A percentile compares a stretch with the other conserved stretches of the same genome.
Evolutionary conservation across 2,329 filamentous ascomycete genomes (phyloP).

Genomic region (Aspergillus sp.): DNA sequence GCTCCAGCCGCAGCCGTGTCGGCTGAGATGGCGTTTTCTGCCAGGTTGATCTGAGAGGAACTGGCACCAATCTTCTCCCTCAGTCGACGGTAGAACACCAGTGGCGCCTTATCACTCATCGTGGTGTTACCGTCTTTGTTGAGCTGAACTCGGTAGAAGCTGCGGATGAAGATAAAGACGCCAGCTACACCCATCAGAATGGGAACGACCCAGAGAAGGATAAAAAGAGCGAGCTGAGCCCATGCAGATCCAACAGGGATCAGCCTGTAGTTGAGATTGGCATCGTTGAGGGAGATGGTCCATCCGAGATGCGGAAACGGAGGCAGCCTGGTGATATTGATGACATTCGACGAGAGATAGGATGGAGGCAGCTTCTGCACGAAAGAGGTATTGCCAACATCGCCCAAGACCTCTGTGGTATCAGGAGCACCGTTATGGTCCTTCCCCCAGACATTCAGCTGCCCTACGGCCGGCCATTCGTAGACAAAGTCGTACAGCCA

Average conservation of each 20-base stretch:
- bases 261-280: constrained; percentile 51
- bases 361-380: constrained; percentile 59
- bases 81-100: constrained; percentile 36
- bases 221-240: constrained; percentile 55
- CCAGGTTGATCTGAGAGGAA: too few species aligned
- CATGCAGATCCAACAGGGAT: constrained; percentile 55
- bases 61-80: constrained; percentile 18
- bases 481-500: constrained; percentile 58
- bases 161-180: constrained; percentile 59
- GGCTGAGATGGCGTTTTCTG: too few species aligned
- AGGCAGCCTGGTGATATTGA: constrained; percentile 43
- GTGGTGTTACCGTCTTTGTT: constrained; percentile 51
- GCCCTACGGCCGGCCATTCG: constrained; percentile 61
- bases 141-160: constrained; percentile 64
- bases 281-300: constrained; percentile 57
- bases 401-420: constrained; percentile 56
- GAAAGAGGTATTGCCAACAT: too few species aligned
- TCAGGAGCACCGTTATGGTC: constrained; percentile 65
- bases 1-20: constrained; percentile 24
- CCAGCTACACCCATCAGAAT: constrained; percentile 50
- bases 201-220: constrained; percentile 56
- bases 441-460: constrained; percentile 67
- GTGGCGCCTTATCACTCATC: constrained; percentile 50
- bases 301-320: constrained; percentile 57
- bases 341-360: constrained; percentile 60